Percentiles rank a stretch among this genome's conserved stretches.
phyloP scores from a whole-genome alignment of 495 filamentous ascomycete genomes.

The Darksidea phi region DNA sequence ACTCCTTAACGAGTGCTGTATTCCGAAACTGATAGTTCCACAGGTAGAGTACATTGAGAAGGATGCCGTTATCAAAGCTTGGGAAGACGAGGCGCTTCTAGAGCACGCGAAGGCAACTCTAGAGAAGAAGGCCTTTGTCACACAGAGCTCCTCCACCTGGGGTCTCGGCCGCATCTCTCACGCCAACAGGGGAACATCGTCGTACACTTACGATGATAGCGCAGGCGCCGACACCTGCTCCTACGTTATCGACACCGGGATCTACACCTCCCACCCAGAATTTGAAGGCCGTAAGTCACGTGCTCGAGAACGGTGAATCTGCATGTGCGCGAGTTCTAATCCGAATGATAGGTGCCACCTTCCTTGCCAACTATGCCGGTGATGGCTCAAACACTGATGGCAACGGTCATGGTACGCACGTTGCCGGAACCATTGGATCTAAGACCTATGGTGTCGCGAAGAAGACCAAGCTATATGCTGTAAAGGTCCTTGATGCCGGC shows the following conservation, averaged over 20 bases:
- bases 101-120: background rate
- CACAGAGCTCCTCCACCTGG: slow-evolving; percentile 31
- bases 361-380: slow-evolving; percentile 33
- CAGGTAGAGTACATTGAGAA: slow-evolving; percentile 37
- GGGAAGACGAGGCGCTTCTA: background rate
- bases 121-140: slow-evolving; percentile 19
- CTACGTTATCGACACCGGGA: slow-evolving; percentile 39
- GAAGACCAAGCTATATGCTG: slow-evolving; percentile 56
- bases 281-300: slow-evolving; percentile 37
- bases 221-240: slow-evolving; percentile 31
- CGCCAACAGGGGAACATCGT: slow-evolving; percentile 1
- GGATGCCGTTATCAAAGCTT: slow-evolving; percentile 24
- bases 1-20: background rate
- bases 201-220: slow-evolving; percentile 28
- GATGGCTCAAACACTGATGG: slow-evolving; percentile 48
- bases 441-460: slow-evolving; percentile 66
- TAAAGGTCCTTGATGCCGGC: slow-evolving; percentile 62
- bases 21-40: background rate
- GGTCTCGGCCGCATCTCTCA: slow-evolving; percentile 39
- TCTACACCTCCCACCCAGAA: slow-evolving; percentile 31
- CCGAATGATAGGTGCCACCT: slow-evolving; percentile 24
- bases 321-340: slow-evolving; percentile 1
- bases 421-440: slow-evolving; percentile 59
- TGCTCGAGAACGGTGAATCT: background rate
- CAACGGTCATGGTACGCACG: slow-evolving; percentile 65